A percentile compares a stretch with the other conserved stretches of the same genome.
Evolutionary conservation across 78 protist genomes (phyloP).

Genomic region (Pigoraptor vietnamica): DNA sequence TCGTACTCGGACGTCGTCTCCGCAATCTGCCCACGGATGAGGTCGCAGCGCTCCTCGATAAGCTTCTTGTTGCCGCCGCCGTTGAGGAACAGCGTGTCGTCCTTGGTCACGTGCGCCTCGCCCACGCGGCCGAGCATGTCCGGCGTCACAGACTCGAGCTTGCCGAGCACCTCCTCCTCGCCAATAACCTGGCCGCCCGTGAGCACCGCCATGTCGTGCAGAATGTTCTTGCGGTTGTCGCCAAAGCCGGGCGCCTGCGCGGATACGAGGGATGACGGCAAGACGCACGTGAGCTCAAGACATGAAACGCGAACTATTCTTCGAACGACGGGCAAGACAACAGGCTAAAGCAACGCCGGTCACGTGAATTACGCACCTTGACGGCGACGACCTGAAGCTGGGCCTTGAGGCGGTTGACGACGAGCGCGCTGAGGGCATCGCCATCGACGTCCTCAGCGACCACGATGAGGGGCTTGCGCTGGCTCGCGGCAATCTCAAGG

Average conservation of each 20-base stretch:
- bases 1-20: conserved; percentile 78
- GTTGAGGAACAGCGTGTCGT: conserved; percentile 88
- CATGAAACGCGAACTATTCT: background rate
- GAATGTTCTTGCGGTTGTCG: conserved; percentile 85
- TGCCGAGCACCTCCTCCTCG: background rate
- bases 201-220: conserved; percentile 95
- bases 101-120: conserved; percentile 77
- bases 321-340: background rate
- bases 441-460: conserved; percentile 94
- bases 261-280: background rate
- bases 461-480: conserved; percentile 77
- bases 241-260: conserved; percentile 99
- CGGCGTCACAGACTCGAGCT: conserved; percentile 50
- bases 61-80: conserved; percentile 86
- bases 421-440: conserved; percentile 89
- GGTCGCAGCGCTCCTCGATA: conserved; percentile 81
- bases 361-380: background rate
- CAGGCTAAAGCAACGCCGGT: background rate
- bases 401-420: conserved; percentile 88
- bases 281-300: background rate
- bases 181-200: conserved; percentile 84
- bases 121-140: conserved; percentile 77
- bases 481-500: conserved; percentile 66
- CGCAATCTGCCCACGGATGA: conserved; percentile 68
- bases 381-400: conserved; percentile 41